Evolutionary conservation across 2,329 filamentous ascomycete species (phyloP).

Genomic region (Pseudocercospora musae): DNA sequence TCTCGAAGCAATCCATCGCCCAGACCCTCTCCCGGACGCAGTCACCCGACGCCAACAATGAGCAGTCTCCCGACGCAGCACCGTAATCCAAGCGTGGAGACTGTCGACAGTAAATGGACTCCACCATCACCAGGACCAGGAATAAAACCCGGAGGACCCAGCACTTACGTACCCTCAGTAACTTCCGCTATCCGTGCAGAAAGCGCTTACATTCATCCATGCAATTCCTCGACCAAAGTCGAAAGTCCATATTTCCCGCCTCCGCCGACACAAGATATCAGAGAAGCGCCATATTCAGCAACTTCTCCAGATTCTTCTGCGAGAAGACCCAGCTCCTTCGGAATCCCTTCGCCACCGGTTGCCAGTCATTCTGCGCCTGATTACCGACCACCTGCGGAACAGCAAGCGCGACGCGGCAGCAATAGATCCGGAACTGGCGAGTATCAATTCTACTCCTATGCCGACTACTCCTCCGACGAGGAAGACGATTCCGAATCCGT

Average conservation of each 20-base stretch:
- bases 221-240: not conserved
- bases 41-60: not conserved
- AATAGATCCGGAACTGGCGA: conserved; percentile 6
- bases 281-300: not conserved
- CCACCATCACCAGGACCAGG: not conserved
- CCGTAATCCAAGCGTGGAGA: not conserved
- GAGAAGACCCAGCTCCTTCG: not conserved
- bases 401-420: not conserved
- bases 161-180: not conserved
- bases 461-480: conserved; percentile 16
- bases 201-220: not conserved
- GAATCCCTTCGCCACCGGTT: not conserved
- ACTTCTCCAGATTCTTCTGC: not conserved
- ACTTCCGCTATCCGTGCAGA: not conserved
- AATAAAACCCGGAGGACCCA: not conserved
- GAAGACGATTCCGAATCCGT: conserved; percentile 1
- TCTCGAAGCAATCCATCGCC: not conserved
- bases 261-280: not conserved
- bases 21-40: not conserved
- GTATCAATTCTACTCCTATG: conserved; percentile 13
- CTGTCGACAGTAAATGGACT: not conserved
- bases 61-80: not conserved
- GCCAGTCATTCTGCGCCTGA: not conserved
- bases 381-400: not conserved
- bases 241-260: not conserved